phyloP scores from a whole-genome alignment of 2,329 filamentous ascomycete genomes.

The Mycogone perniciosa region DNA sequence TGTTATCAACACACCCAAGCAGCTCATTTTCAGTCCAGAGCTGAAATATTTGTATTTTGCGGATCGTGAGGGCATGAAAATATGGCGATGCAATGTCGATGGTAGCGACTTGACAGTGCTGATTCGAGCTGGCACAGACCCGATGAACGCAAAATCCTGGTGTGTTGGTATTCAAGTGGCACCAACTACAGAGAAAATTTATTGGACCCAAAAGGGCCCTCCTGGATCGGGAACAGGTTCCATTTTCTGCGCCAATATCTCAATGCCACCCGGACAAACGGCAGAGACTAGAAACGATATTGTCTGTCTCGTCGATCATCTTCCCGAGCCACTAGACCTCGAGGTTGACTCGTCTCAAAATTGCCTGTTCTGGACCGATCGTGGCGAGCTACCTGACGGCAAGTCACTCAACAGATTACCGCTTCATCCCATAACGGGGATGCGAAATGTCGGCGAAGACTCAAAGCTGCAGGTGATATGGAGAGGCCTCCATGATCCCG shows the following conservation, averaged over 20 bases:
- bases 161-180: slow-evolving; percentile 51
- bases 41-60: slow-evolving; percentile 34
- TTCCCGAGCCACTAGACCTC: slow-evolving; percentile 54
- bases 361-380: slow-evolving; percentile 54
- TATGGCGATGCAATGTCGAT: slow-evolving; percentile 34
- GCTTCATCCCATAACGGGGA: slow-evolving; percentile 4
- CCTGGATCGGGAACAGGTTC: slow-evolving; percentile 44
- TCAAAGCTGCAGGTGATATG: slow-evolving; percentile 22
- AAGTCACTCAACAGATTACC: slow-evolving; percentile 43
- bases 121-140: slow-evolving; percentile 27
- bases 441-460: slow-evolving; percentile 11
- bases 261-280: slow-evolving; percentile 29
- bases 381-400: slow-evolving; percentile 50
- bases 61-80: slow-evolving; percentile 38
- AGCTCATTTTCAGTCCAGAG: slow-evolving; percentile 28
- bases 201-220: slow-evolving; percentile 55
- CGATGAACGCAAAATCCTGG: slow-evolving; percentile 31
- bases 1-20: slow-evolving; percentile 43
- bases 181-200: slow-evolving; percentile 37
- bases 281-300: slow-evolving; percentile 35
- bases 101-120: slow-evolving; percentile 34
- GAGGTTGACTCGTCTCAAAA: slow-evolving; percentile 42
- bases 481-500: slow-evolving; percentile 39
- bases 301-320: slow-evolving; percentile 32
- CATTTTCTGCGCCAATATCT: slow-evolving; percentile 45